Conservation (phyloP, 2,329 filamentous ascomycete species). For the Fonsecaea monophora region DNA sequence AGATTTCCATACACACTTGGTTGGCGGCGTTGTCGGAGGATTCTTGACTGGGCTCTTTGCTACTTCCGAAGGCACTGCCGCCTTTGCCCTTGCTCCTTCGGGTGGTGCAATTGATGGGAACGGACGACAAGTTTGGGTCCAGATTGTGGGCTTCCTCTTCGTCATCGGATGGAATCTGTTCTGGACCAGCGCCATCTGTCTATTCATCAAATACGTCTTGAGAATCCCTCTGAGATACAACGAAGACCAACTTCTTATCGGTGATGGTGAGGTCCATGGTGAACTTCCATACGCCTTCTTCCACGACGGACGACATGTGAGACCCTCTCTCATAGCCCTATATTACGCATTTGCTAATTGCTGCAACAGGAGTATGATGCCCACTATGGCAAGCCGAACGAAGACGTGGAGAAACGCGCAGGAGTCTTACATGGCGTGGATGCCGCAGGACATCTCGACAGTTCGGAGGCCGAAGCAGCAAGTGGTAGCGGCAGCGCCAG, state of each 20-base stretch:
- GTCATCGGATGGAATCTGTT: constrained; percentile 60
- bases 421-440: constrained; percentile 32
- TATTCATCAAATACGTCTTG: constrained; percentile 59
- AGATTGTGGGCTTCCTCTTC: constrained; percentile 58
- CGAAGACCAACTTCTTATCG: constrained; percentile 54
- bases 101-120: constrained; percentile 61
- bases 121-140: constrained; percentile 58
- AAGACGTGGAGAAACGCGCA: constrained; percentile 16
- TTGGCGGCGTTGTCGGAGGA: constrained; percentile 61
- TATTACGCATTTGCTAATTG: background rate
- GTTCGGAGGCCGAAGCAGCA: constrained; percentile 22
- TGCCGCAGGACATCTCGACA: constrained; percentile 21
- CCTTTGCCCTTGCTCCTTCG: constrained; percentile 54
- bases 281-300: constrained; percentile 52
- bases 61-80: constrained; percentile 62
- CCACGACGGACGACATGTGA: constrained; percentile 38
- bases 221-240: constrained; percentile 57
- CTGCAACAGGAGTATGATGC: constrained; percentile 17
- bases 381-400: constrained; percentile 24
- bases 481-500: constrained; percentile 16
- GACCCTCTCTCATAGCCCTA: background rate
- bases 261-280: constrained; percentile 58
- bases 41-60: constrained; percentile 68
- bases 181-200: constrained; percentile 58
- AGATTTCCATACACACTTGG: constrained; percentile 58